Base-by-base conservation (phyloP, 148 eudicot species). In the Amaranthus cruentus region DNA sequence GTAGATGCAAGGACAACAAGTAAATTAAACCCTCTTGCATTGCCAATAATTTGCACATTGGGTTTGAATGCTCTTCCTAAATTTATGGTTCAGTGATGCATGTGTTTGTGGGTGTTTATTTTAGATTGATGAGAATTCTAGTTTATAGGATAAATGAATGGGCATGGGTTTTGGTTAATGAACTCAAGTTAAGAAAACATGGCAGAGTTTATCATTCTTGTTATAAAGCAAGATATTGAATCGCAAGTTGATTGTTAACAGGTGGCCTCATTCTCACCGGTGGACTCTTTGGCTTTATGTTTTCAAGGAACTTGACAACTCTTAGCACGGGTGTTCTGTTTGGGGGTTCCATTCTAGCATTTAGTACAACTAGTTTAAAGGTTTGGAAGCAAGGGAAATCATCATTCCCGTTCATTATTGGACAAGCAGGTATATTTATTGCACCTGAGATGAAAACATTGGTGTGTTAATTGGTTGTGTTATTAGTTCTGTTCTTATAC, bases 311-410 rank as follows among this genome's bases (percentile, higher is more conserved):
- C 74, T 71, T 78, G 68, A 71, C 85, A 61, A 82, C 87, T 53
- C 80, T 91, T 70, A 73, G 84, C 70, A 77, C 87, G 9, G 91
- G 91, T 51, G 84, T 89, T 72, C 80, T 91, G 52, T 80, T 78
- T 75, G 97, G 98, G 68, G 97, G 93, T 83, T 88, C 89, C 76
- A 76, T 94, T 76, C 82, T 94, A 57, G 89, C 85, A 61, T 88
- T 94, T 62, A 91, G 98, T 80, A 88, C 70, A 52, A 74, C 79
- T 15, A 91, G 97, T 79, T 76, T 94, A 70, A 89, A 86, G 87
- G 86, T 94, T 10, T 94, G 98, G 98, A 83, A 87, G 69, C 81
- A 82, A 74, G 98, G 97, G 64, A 89, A 91, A 82, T 84, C 98
- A 43, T 86, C 93, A 78, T 70, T 87, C 6, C 98, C 96, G n/a